Percentiles rank a stretch among this genome's conserved stretches.
phyloP scores from a whole-genome alignment of 208 protist species.

The Trypanosoma avium region DNA sequence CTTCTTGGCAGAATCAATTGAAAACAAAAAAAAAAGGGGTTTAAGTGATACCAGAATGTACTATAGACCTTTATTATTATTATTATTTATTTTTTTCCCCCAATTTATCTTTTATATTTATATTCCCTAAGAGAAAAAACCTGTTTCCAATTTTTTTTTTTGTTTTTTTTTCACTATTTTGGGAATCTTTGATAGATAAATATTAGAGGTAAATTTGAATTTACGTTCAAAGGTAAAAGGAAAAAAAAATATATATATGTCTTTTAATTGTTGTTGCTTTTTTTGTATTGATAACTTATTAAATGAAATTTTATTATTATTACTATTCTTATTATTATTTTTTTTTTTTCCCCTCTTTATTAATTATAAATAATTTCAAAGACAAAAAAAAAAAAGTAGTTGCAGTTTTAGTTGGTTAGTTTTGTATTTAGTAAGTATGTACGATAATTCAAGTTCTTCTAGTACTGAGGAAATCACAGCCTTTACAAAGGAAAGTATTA shows the following conservation, averaged over 20 bases:
- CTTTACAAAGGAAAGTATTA: constrained; percentile 1
- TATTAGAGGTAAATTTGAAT: too few relatives aligned
- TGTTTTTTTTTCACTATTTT: not conserved
- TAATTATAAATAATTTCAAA: not conserved
- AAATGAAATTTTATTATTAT: not conserved
- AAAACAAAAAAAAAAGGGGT: too few relatives aligned
- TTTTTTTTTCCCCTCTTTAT: not conserved
- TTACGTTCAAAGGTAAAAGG: not conserved
- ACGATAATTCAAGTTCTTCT: constrained; percentile 15
- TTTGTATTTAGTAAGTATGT: too few relatives aligned
- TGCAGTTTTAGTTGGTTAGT: too few relatives aligned
- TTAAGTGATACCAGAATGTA: too few relatives aligned
- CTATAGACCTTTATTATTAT: not conserved
- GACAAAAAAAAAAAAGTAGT: not conserved
- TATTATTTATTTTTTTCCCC: not conserved
- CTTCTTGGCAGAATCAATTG: too few relatives aligned
- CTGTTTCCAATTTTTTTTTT: constrained; percentile 2
- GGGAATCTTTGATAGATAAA: too few relatives aligned
- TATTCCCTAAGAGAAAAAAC: too few relatives aligned
- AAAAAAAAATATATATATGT: not conserved
- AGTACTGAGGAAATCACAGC: not conserved
- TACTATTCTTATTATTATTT: not conserved
- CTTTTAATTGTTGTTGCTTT: not conserved
- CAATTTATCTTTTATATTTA: too few relatives aligned
- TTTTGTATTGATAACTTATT: too few relatives aligned